A percentile compares a stretch with the other conserved stretches of the same genome.
Conservation (phyloP, 2,329 filamentous ascomycete genomes). For the Magnaporthiopsis rhizophila region DNA sequence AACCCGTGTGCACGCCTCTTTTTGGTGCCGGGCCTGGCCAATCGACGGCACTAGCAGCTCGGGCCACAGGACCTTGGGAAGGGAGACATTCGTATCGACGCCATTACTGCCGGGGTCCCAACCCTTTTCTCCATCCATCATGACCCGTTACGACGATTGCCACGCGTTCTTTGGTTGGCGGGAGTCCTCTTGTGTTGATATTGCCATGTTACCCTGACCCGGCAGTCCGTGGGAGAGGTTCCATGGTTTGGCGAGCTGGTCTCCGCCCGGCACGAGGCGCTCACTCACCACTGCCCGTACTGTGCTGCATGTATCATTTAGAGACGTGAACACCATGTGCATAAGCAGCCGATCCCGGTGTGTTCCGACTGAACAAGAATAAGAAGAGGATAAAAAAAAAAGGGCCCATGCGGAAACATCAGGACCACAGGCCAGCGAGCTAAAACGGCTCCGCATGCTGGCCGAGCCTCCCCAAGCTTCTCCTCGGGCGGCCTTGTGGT, state of each 20-base stretch:
- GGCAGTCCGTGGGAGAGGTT: background rate
- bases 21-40: too few species aligned
- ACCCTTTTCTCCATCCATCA: background rate
- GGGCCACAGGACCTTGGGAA: background rate
- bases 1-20: too few species aligned
- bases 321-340: background rate
- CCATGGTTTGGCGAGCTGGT: background rate
- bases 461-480: background rate
- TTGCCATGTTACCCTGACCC: background rate
- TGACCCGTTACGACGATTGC: background rate
- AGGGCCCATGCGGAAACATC: background rate
- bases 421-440: background rate
- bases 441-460: background rate
- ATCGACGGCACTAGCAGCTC: too few species aligned
- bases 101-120: background rate
- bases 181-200: background rate
- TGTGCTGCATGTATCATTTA: background rate
- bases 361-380: too few species aligned
- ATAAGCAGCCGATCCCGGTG: background rate
- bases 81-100: background rate
- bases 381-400: background rate
- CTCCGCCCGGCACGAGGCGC: background rate
- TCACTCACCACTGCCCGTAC: background rate
- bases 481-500: background rate
- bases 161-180: background rate